Evolutionary conservation across 164 flowering plant species (phyloP).

Genomic region (Pachysandra terminalis): DNA sequence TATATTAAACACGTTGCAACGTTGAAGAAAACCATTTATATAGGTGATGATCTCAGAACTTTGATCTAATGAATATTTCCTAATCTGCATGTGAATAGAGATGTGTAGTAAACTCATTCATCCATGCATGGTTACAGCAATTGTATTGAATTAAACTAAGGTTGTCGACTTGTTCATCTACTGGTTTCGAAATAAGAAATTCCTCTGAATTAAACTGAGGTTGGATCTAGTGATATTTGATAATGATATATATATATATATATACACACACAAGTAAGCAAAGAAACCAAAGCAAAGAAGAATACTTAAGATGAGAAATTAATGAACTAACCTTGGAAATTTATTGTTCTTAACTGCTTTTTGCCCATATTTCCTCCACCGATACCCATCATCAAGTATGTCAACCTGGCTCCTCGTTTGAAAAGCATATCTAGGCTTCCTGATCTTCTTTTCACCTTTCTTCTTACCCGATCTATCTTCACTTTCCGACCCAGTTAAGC

Average conservation of each 20-base stretch:
- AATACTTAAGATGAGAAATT: not conserved
- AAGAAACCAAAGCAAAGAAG: not conserved
- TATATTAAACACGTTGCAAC: too few relatives aligned
- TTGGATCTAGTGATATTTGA: not conserved
- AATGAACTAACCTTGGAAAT: conserved; percentile 60
- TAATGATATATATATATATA: not conserved
- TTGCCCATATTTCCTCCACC: conserved; percentile 94
- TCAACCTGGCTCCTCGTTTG: conserved; percentile 80
- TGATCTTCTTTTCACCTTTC: conserved; percentile 43
- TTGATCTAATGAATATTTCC: too few relatives aligned
- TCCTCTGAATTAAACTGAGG: too few relatives aligned
- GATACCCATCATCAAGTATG: conserved; percentile 84
- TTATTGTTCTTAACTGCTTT: conserved; percentile 86
- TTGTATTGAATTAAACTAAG: too few relatives aligned
- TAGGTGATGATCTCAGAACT: too few relatives aligned
- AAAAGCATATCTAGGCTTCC: conserved; percentile 61
- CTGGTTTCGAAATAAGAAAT: too few relatives aligned
- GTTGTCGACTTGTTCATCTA: too few relatives aligned
- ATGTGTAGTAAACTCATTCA: too few relatives aligned
- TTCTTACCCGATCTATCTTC: conserved; percentile 16
- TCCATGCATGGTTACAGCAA: too few relatives aligned
- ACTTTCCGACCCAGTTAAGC: conserved; percentile 11
- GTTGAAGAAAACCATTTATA: too few relatives aligned
- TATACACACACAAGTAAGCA: not conserved
- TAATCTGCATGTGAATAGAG: too few relatives aligned